These are phyloP conservation scores for Podaxis sp. DNA, from an alignment of 768 basidiomycete species.

Conservation along the genomic window DNA sequence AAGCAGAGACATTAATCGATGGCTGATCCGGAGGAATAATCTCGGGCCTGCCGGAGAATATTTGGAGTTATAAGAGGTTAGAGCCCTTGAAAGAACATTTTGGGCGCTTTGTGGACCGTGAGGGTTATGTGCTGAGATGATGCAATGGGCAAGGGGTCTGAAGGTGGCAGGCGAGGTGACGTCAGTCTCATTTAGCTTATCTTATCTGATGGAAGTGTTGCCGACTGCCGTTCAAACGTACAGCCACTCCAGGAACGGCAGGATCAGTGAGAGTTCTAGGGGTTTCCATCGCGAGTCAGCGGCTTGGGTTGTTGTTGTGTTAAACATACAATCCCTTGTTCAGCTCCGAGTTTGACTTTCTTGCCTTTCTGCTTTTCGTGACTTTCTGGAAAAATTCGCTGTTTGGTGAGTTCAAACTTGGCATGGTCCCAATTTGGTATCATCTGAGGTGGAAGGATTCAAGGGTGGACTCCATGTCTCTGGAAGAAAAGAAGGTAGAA, in stretches of 20 bases:
- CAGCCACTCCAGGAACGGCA: conserved; percentile 3
- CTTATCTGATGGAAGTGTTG: conserved; percentile 2
- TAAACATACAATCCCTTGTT: not conserved
- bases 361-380: too few species aligned
- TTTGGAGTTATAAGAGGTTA: not conserved
- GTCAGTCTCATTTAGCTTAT: conserved; percentile 3
- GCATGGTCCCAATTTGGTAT: not conserved
- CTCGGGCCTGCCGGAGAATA: not conserved
- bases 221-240: not conserved
- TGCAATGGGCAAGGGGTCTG: not conserved
- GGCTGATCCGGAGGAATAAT: not conserved
- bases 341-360: not conserved
- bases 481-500: not conserved
- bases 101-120: not conserved
- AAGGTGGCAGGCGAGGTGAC: not conserved
- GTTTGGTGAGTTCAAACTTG: not conserved
- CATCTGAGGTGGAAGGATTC: not conserved
- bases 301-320: not conserved
- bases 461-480: not conserved
- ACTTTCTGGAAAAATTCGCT: not conserved
- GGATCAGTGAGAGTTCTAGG: not conserved
- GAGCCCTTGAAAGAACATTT: not conserved
- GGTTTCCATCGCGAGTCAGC: not conserved
- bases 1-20: not conserved
- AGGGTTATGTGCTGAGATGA: not conserved